Percentiles rank a stretch among this genome's conserved stretches.
Conservation (phyloP, 2,329 filamentous ascomycete species). For the Clonostachys solani region DNA sequence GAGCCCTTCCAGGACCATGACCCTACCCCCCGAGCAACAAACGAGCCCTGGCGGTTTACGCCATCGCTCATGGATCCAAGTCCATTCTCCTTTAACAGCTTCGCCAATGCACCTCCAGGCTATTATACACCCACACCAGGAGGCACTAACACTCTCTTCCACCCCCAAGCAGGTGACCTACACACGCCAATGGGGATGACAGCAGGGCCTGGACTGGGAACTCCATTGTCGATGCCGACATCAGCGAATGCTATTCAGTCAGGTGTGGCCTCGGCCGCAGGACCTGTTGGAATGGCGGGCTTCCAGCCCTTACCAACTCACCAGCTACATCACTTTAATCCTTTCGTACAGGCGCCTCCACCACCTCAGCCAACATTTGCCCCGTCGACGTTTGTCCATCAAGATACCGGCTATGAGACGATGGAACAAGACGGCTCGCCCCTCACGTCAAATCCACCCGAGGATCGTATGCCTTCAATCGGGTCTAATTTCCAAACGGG, state of each 20-base stretch:
- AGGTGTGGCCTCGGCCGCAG: constrained; percentile 25
- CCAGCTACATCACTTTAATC: constrained; percentile 63
- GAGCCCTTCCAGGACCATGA: constrained; percentile 63
- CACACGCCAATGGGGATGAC: constrained; percentile 59
- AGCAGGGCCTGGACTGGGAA: constrained; percentile 61
- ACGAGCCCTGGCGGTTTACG: constrained; percentile 84
- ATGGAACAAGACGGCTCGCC: constrained; percentile 69
- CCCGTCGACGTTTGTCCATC: constrained; percentile 76
- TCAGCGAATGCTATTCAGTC: constrained; percentile 62
- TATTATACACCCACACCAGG: constrained; percentile 89
- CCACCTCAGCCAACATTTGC: constrained; percentile 62
- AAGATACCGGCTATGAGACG: constrained; percentile 74
- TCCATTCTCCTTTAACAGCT: constrained; percentile 74
- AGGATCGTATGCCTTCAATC: constrained; percentile 48
- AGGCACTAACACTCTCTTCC: constrained; percentile 75
- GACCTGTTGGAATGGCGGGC: constrained; percentile 60
- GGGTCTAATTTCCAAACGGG: constrained; percentile 59
- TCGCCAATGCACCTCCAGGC: constrained; percentile 73
- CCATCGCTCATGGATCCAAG: constrained; percentile 85
- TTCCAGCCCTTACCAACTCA: constrained; percentile 62
- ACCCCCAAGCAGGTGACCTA: constrained; percentile 79
- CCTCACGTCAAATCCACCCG: constrained; percentile 37
- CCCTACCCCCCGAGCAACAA: constrained; percentile 73
- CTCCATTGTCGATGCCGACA: constrained; percentile 74
- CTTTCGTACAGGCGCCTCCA: constrained; percentile 55